Base-by-base conservation (phyloP, 495 filamentous ascomycete species). In the Lepraria neglecta region DNA sequence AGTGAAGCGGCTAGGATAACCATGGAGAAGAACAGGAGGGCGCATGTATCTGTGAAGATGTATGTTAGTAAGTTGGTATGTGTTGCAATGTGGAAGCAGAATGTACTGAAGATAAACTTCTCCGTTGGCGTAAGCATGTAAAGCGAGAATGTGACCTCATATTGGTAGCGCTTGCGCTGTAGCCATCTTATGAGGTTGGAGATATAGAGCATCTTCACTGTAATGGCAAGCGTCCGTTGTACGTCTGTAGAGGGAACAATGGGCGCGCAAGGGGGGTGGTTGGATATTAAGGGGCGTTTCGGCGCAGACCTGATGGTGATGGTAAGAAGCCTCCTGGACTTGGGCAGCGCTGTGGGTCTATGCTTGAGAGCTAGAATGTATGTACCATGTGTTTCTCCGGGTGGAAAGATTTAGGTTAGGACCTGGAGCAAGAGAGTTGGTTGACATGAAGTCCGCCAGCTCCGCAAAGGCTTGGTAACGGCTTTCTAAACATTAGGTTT, bases 81-180 rank as follows among this genome's bases (percentile, higher is more conserved):
- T 43, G 7, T 30, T 17, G 3, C 3, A 6, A 38, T 38, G 21
- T 10, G 14, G 21, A 15, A 24, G 28, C 6, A 15, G 48, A 75
- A 24, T 84, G 47, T 82, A 90, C 87, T 91, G 77, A 92, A 89
- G 69, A 92, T 87, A 75, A 91, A 85, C 65, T 89, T 90, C 74
- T 92, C 88, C 6, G 84, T 88, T 5, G 87, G 83, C 14, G 88
- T 91, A 40, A 92, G 80, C 88, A 92, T 92, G 77, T 92, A 92
- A 27, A 91, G 77, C 48, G 86, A 82, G 71, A 90, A 89, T 5
- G 89, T 91, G 66, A 91, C 89, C 71, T 91, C 88, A 72, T 91
- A 91, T 72, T 92, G 88, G 72, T 92, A 92, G 60, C 84, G 81
- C 76, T 92, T 92, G 61, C 87, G 78, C 69, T 85, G 85, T 58